Percentiles rank a stretch among this genome's conserved stretches.
Conservation (phyloP, 176 grass and related monocot species). For the Musa itinerans region DNA sequence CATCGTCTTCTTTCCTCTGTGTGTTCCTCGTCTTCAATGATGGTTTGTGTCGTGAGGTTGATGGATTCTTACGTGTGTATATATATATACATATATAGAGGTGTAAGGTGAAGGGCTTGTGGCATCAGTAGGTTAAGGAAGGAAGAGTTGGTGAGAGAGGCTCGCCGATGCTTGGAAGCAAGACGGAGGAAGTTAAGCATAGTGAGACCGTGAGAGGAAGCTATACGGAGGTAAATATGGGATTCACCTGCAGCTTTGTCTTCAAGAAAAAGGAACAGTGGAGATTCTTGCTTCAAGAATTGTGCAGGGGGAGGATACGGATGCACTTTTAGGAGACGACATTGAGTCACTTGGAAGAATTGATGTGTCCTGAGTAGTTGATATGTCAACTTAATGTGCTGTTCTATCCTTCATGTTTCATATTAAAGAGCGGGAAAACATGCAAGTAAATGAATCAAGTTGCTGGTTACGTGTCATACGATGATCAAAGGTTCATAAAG, state of each 20-base stretch:
- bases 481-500: too few relatives aligned
- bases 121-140: slow-evolving; percentile 14
- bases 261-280: slow-evolving; percentile 17
- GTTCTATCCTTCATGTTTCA: too few relatives aligned
- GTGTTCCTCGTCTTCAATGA: not conserved
- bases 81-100: not conserved
- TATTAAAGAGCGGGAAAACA: too few relatives aligned
- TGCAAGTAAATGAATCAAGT: too few relatives aligned
- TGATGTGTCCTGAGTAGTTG: not conserved
- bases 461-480: too few relatives aligned
- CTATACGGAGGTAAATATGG: not conserved
- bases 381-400: not conserved
- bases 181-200: slow-evolving; percentile 27
- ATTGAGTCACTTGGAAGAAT: slow-evolving; percentile 15
- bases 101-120: too few relatives aligned
- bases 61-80: not conserved
- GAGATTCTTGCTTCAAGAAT: not conserved
- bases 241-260: not conserved
- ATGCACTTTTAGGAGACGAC: too few relatives aligned
- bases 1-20: slow-evolving; percentile 3
- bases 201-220: not conserved
- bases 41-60: not conserved
- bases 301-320: not conserved
- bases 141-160: slow-evolving; percentile 4
- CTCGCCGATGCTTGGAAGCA: slow-evolving; percentile 44